phyloP scores from a whole-genome alignment of 805 yeast species.

The Candida boleticola region DNA sequence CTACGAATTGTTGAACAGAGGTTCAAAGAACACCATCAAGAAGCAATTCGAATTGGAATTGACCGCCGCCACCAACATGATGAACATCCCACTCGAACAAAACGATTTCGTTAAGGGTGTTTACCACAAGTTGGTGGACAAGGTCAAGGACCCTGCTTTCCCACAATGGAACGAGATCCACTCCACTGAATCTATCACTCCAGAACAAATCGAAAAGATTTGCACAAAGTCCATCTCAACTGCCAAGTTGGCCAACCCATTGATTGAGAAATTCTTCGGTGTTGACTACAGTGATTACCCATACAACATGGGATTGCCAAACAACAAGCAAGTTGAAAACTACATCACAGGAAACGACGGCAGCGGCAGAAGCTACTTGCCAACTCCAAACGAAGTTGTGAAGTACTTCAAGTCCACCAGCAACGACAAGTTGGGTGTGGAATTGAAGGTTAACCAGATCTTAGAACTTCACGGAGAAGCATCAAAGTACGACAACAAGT shows the following conservation, averaged over 20 bases:
- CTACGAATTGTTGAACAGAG: constrained; percentile 63
- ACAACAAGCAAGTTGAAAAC: constrained; percentile 58
- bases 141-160: constrained; percentile 49
- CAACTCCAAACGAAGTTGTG: constrained; percentile 65
- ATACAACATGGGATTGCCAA: constrained; percentile 76
- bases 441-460: constrained; percentile 55
- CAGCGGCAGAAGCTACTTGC: constrained; percentile 62
- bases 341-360: constrained; percentile 72
- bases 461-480: constrained; percentile 56
- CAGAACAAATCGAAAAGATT: constrained; percentile 18
- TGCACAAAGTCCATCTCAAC: constrained; percentile 18
- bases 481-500: constrained; percentile 38
- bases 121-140: constrained; percentile 58
- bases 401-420: constrained; percentile 56
- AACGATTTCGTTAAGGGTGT: constrained; percentile 70
- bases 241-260: constrained; percentile 30
- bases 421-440: constrained; percentile 57
- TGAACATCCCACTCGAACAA: constrained; percentile 53
- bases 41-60: constrained; percentile 73
- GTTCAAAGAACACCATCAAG: constrained; percentile 54
- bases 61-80: constrained; percentile 66
- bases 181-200: constrained; percentile 13
- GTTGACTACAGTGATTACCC: constrained; percentile 49
- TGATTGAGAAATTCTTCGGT: constrained; percentile 38
- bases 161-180: constrained; percentile 22